Base-by-base conservation (phyloP, 176 grass and related monocot genomes). In the Urochloa ruziziensis region DNA sequence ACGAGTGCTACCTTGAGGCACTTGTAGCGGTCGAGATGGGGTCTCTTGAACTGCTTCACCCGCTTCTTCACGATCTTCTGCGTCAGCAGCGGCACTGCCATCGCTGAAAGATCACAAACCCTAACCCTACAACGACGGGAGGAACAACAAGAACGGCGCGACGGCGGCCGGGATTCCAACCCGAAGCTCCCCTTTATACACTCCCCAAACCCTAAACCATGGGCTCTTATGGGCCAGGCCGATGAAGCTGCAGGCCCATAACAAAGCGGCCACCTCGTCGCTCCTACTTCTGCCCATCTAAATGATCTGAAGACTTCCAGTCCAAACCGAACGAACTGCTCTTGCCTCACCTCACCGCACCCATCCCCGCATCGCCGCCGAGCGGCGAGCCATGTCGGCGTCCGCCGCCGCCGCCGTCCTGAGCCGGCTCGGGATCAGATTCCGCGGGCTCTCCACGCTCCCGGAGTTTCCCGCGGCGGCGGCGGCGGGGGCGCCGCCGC, bases 1-100 rank as follows among this genome's bases (percentile, higher is more conserved):
- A 39, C 4, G 1, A 2, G 9, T 25, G 5, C 0, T 40, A 91
- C 86, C 89, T 90, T 89, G 67, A 97, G 62, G 62, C 86, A 85
- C 6, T 83, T 91, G 81, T 89, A 91, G 61, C 78, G 86, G 72
- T 90, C 91, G 51, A 80, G 83, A 17, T 94, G 91, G 0, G 89
- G 62, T 68, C 93, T 92, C 90, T 92, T 92, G 81, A 92, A 86
- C 18, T 86, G 44, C 71, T 91, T 93, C 51, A 90, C 62, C 62
- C 83, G 82, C 86, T 94, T 94, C 87, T 92, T 94, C 75, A 94
- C 88, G 36, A 95, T 89, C 88, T 86, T 95, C 85, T 73, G 82
- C 65, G 86, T 87, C 24, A 93, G 64, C 88, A 96, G 34, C 7
- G 88, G 88, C n/a, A 97, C 86, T 77, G 91, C 91, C 88, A 93